Conservation (phyloP, 257 asterid species). For the Gentiana macrophylla region DNA sequence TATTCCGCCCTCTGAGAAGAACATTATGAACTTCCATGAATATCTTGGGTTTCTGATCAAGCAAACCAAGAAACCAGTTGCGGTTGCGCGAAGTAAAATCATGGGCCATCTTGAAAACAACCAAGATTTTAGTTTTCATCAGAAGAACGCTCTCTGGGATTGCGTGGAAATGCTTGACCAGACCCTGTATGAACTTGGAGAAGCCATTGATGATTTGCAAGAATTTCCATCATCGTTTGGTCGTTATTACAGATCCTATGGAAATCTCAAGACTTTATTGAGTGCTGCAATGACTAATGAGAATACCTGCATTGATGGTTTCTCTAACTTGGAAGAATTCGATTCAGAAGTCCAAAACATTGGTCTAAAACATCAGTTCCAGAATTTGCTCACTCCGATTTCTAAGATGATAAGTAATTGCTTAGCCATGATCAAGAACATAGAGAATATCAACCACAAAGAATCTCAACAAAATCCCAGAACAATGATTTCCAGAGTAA, state of each 20-base stretch:
- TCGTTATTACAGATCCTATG: constrained; percentile 21
- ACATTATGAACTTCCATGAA: constrained; percentile 14
- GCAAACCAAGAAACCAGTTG: constrained; percentile 19
- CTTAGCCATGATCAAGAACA: constrained; percentile 40
- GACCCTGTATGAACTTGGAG: constrained; percentile 35
- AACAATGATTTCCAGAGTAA: constrained; percentile 11
- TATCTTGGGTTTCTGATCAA: constrained; percentile 27
- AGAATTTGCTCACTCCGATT: constrained; percentile 35
- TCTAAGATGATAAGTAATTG: constrained; percentile 52
- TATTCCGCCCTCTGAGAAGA: constrained; percentile 12
- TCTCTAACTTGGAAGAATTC: constrained; percentile 36
- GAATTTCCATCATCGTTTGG: constrained; percentile 14
- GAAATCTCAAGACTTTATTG: constrained; percentile 37
- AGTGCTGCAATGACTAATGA: constrained; percentile 71
- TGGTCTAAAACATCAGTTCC: constrained; percentile 20
- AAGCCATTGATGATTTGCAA: constrained; percentile 26
- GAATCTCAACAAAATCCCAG: constrained; percentile 22
- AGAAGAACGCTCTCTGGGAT: constrained; percentile 38
- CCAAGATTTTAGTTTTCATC: constrained; percentile 26
- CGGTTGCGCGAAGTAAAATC: constrained; percentile 6
- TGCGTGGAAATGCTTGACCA: constrained; percentile 58
- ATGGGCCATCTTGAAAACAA: constrained; percentile 12
- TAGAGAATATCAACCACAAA: constrained; percentile 17
- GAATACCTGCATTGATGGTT: constrained; percentile 62
- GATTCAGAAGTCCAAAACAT: constrained; percentile 2